Conservation (phyloP, 2,329 filamentous ascomycete species). For the Fusarium anthophilum region DNA sequence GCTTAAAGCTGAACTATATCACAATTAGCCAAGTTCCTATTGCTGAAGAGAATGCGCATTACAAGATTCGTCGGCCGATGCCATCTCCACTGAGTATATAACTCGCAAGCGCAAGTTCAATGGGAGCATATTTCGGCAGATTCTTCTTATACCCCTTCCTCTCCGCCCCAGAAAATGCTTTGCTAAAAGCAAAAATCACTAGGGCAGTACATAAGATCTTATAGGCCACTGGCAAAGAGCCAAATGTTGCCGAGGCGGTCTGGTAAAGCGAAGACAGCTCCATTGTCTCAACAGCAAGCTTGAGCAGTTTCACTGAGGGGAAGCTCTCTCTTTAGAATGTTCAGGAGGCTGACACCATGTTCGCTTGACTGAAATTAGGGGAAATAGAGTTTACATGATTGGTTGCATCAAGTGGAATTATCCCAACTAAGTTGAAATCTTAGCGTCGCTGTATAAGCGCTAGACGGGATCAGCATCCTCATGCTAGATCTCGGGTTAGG, state of each 20-base stretch:
- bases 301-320: background rate
- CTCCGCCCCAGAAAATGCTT: background rate
- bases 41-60: background rate
- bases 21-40: background rate
- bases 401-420: background rate
- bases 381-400: background rate
- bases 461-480: background rate
- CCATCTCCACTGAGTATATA: constrained; percentile 24
- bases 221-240: background rate
- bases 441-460: constrained; percentile 1
- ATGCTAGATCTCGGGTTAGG: background rate
- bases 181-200: background rate
- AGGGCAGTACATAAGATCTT: background rate
- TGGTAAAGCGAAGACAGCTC: background rate
- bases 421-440: background rate
- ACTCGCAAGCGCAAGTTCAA: constrained; percentile 22
- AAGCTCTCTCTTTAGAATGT: background rate
- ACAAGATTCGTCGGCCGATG: constrained; percentile 22
- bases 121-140: constrained; percentile 11
- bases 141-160: background rate
- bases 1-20: constrained; percentile 5
- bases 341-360: background rate
- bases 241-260: background rate
- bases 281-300: background rate
- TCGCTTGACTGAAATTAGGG: background rate